These are phyloP conservation scores for Aspergillus pseudoviridinutans DNA, from an alignment of 2,329 filamentous ascomycete genomes.

Conservation along the genomic window DNA sequence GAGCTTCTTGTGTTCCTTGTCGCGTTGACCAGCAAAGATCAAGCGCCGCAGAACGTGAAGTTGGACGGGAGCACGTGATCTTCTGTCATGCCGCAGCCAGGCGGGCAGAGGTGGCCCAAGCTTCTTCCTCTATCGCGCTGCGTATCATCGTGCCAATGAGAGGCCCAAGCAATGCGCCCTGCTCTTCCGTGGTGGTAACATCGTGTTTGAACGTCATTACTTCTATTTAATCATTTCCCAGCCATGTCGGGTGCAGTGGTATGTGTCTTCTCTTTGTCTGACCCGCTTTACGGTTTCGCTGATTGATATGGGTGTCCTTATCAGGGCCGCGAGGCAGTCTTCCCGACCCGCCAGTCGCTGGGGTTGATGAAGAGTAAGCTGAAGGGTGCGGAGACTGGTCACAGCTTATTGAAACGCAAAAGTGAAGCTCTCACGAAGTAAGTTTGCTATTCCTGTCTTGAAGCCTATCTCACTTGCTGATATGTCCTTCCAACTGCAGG, in stretches of 20 bases:
- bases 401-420: conserved; percentile 94
- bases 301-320: conserved; percentile 16
- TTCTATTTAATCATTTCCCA: conserved; percentile 6
- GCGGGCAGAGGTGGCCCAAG: conserved; percentile 16
- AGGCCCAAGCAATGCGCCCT: conserved; percentile 9
- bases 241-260: conserved; percentile 36
- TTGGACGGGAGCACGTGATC: conserved; percentile 25
- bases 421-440: conserved; percentile 98
- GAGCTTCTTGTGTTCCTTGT: conserved; percentile 19
- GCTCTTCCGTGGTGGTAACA: conserved; percentile 13
- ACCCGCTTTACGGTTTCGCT: not conserved
- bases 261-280: not conserved
- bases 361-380: conserved; percentile 97
- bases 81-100: conserved; percentile 14
- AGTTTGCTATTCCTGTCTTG: conserved; percentile 21
- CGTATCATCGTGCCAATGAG: conserved; percentile 27
- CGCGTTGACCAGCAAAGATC: conserved; percentile 16
- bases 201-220: conserved; percentile 3
- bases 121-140: conserved; percentile 21
- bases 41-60: conserved; percentile 23
- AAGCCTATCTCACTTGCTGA: conserved; percentile 13
- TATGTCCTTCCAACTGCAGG: conserved; percentile 44
- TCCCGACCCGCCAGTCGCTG: conserved; percentile 94
- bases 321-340: conserved; percentile 91
- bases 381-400: conserved; percentile 86